Evolutionary conservation across 768 basidiomycete genomes (phyloP).

Genomic region (Leccinum broughii): DNA sequence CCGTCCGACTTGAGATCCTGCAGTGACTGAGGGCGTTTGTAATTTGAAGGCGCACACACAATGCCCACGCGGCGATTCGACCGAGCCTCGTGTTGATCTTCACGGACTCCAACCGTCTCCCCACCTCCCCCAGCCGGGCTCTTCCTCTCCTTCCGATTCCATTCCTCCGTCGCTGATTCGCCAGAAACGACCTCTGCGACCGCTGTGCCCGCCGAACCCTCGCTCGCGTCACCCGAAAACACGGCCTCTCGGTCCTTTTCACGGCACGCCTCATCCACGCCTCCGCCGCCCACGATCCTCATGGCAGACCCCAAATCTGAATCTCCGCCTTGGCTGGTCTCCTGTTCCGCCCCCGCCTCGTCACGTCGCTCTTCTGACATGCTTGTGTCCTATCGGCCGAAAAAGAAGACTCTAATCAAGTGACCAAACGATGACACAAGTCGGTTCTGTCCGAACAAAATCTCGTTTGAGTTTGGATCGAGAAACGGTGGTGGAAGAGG

Average conservation of each 20-base stretch:
- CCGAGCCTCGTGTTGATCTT: conserved; percentile 38
- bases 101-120: conserved; percentile 19
- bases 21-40: conserved; percentile 35
- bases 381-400: conserved; percentile 6
- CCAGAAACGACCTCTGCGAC: not conserved
- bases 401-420: conserved; percentile 5
- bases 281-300: conserved; percentile 26
- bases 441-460: not conserved
- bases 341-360: not conserved
- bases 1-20: conserved; percentile 27
- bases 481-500: not conserved
- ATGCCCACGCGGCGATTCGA: conserved; percentile 45
- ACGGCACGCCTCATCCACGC: conserved; percentile 26
- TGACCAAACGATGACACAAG: not conserved
- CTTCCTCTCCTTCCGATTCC: not conserved
- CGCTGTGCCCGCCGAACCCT: conserved; percentile 15
- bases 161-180: conserved; percentile 9
- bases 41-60: conserved; percentile 36
- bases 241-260: conserved; percentile 21
- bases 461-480: conserved; percentile 1
- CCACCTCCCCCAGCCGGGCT: conserved; percentile 19
- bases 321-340: conserved; percentile 22
- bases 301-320: conserved; percentile 20
- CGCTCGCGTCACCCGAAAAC: conserved; percentile 21
- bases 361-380: conserved; percentile 8